Base-by-base conservation (phyloP, 2,329 filamentous ascomycete genomes). In the Neofusicoccum umdonicola region DNA sequence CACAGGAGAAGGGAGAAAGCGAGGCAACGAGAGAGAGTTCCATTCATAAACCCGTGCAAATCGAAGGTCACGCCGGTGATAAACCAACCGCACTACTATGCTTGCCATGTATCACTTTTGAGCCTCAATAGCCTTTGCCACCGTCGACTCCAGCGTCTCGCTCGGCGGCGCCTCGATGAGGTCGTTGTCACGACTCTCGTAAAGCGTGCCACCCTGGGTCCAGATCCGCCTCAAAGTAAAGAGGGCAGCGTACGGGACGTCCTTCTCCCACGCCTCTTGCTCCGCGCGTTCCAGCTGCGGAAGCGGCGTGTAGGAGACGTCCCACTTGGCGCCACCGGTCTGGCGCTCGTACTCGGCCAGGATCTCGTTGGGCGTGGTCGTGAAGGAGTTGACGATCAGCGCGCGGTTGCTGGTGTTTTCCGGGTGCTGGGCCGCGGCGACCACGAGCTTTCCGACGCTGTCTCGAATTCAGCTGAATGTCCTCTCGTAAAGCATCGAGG, bases 321-420 rank as follows among this genome's bases (percentile, higher is more conserved):
- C 75, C 87, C 87, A 90, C 66, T 82, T 77, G 13, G 76, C 75
- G 3, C 84, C 63, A 0, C 47, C 37, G 3, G 86, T 88, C 74
- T 91, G 88, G 68, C 80, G 85, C 77, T 91, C 87, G 69, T 88
- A 90, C 72, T 90, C 88, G n/a, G 80, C 80, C 19, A 90, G 72
- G 19, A 91, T 87, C 31, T 86, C 77, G 8, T 84, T 81, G 0
- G 87, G 85, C 0, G 87, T 90, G 2, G 85, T 83, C 0, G 88
- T 88, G 68, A 91, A 92, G 0, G 89, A 91, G 71, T 91, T 89
- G 1, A 92, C 87, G 65, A 86, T 88, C 39, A 92, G 76, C 0
- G 85, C 83, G 62, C 84, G 82, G 67, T 85, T 85, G 39, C 80
- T 80, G 0, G 85, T 80, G 5, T 75, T 79, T 9, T 82, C 75